Evolutionary conservation across 108 stramenopile species (phyloP), one percentile per base, ranked within the genome.

Genomic region (Discostella stelligeroides): DNA sequence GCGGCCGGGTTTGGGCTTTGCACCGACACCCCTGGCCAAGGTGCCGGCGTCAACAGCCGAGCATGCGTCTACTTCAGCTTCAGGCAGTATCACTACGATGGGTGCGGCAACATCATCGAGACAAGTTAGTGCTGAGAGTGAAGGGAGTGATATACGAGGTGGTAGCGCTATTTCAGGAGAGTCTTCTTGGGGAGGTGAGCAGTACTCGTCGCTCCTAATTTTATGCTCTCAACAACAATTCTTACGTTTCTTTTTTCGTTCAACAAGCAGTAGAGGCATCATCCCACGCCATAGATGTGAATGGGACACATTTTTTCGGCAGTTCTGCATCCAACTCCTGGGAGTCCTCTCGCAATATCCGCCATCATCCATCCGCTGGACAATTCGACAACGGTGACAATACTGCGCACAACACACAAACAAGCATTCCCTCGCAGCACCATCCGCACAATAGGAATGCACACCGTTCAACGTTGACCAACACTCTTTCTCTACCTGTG

Each of bases 401-500:
- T 14, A 73, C 85, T 4, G 27, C 84, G 67, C 27, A 67, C 66
- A 20, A 78, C 79, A 69, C 74, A 80, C 30, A 81, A 81, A 60
- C 68, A 12, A 71, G 63, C n/a, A 39, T 58, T 40, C 53, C 47
- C 43, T 70, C 56, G 43, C 61, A 75, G 15, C 23, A 72, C 55
- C 29, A 66, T 29, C 55, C 54, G 34, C 69, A 63, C 4, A 27
- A 57, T 74, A 70, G 13, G 28, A 70, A 8, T 68, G 79, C 39
- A 57, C 79, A 43, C 61, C 83, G 68, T 29, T 84, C 61, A 67
- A 88, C 69, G 38, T 76, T 72, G 62, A 55, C 83, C 65, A 59
- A 49, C 75, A 66, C 72, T 75, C 51, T 87, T 78, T 76, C 84
- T 68, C 81, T 72, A 12, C 60, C 75, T 84, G 14, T 85, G 72